Evolutionary conservation across 768 basidiomycete species (phyloP), one percentile per base, ranked within the genome.

Genomic region (Mycena epipterygia): DNA sequence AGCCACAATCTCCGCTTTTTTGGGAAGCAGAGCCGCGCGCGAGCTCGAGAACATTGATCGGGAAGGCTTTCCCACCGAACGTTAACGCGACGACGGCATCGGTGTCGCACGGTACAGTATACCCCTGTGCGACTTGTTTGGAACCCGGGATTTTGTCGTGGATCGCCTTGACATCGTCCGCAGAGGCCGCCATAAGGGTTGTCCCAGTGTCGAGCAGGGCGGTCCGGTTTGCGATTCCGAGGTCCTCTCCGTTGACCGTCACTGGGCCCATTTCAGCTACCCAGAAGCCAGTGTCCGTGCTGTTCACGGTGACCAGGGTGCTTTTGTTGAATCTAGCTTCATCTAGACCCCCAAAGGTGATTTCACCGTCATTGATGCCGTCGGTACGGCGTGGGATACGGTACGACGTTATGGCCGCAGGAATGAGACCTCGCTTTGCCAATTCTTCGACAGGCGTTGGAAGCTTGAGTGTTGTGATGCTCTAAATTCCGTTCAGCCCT

Each of bases 261-360:
- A 52, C 51, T 32, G 51, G 29, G 29, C 51, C 51, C 51, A 52
- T 30, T 32, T 52, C 51, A 4, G 51, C 51, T 14, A 64, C 37
- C 95, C 95, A 96, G 83, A 95, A 96, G 32, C 93, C 93, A 21
- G 83, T 64, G 11, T 71, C 48, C 78, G 87, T 92, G 78, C 92
- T 87, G 71, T 93, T 94, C 60, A 95, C 65, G 1, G 87, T 89
- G 51, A 88, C 84, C 35, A 93, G 83, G 5, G 92, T 90, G 23
- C 75, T 70, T 14, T 84, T 64, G 73, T 90, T 85, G 77, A 94
- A 93, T 80, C 95, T 94, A 67, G 86, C 83, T 17, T 81, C 21
- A 79, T 96, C 93, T 32, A 94, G 85, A 13, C 87, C 91, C 84
- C 94, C 95, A 72, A 96, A 93, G 5, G 94, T 94, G 64, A 95